Conservation (phyloP, 371 early-diverging fungal species). For the Phascolomyces articulosus region DNA sequence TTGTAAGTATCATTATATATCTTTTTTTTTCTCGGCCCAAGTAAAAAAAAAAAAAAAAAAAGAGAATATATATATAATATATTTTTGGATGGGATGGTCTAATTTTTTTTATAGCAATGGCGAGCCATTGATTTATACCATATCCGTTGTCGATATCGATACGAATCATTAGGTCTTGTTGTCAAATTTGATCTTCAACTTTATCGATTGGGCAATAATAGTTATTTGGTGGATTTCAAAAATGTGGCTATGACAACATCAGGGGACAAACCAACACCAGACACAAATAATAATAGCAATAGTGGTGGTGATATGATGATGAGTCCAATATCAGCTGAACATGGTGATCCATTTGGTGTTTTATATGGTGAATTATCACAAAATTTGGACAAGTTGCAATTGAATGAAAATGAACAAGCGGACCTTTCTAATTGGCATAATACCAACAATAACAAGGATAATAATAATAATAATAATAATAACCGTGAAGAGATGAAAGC, state of each 20-base stretch:
- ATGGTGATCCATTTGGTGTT: constrained; percentile 1
- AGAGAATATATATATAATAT: too few species aligned
- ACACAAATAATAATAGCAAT: neutral
- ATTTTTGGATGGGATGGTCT: too few species aligned
- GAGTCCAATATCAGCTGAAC: constrained; percentile 3
- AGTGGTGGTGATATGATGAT: too few species aligned
- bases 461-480: constrained; percentile 14
- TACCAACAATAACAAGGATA: constrained; percentile 11
- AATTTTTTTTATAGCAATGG: constrained; percentile 70
- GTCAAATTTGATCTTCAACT: constrained; percentile 95
- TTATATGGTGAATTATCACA: neutral
- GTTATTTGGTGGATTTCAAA: constrained; percentile 95
- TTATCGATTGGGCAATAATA: constrained; percentile 86
- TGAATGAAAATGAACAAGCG: neutral
- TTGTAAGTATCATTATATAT: constrained; percentile 49
- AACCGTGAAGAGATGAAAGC: neutral
- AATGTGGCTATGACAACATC: constrained; percentile 54
- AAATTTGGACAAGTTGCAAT: constrained; percentile 3
- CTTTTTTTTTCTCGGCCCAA: neutral
- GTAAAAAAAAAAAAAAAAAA: too few species aligned
- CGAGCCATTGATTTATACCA: constrained; percentile 87
- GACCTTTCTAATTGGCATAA: neutral
- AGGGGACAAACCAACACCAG: constrained; percentile 2
- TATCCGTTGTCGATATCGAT: constrained; percentile 73
- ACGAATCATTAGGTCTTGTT: constrained; percentile 44